phyloP scores from a whole-genome alignment of 345 rosid genomes.

The Ailanthus altissimus region DNA sequence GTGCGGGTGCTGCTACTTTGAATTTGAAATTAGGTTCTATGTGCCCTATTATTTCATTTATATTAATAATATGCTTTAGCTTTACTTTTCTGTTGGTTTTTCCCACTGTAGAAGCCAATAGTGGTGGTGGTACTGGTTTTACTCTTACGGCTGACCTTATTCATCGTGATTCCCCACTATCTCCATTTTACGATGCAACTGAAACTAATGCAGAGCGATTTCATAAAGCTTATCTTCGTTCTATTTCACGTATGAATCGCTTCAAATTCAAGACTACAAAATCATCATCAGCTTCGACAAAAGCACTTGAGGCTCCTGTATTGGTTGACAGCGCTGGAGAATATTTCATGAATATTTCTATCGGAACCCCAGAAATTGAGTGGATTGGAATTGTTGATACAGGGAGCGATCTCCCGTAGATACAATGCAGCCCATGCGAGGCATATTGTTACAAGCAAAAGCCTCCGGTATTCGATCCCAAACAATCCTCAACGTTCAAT shows the following conservation, averaged over 20 bases:
- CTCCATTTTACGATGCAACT: conserved; percentile 46
- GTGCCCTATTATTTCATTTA: background rate
- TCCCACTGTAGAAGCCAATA: background rate
- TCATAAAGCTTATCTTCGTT: conserved; percentile 43
- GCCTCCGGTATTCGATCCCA: conserved; percentile 48
- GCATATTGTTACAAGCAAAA: conserved; percentile 53
- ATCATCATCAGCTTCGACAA: conserved; percentile 1
- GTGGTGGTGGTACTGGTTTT: conserved; percentile 18
- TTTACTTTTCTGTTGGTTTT: background rate
- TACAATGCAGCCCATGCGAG: conserved; percentile 63
- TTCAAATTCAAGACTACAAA: conserved; percentile 25
- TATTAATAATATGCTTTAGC: no score
- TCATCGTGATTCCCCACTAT: conserved; percentile 58
- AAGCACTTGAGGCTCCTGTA: conserved; percentile 41
- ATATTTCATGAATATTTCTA: conserved; percentile 51
- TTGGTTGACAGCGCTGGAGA: conserved; percentile 43
- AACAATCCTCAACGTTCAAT: conserved; percentile 44
- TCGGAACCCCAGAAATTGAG: conserved; percentile 53
- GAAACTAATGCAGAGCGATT: conserved; percentile 39
- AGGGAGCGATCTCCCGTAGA: conserved; percentile 65
- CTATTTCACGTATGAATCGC: conserved; percentile 44
- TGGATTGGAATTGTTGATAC: conserved; percentile 55
- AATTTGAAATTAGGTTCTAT: background rate
- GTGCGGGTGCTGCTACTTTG: no score
- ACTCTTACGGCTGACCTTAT: conserved; percentile 45